A percentile compares a stretch with the other conserved stretches of the same genome.
phyloP scores from a whole-genome alignment of 306 rosid genomes.

The Parietaria judaica region DNA sequence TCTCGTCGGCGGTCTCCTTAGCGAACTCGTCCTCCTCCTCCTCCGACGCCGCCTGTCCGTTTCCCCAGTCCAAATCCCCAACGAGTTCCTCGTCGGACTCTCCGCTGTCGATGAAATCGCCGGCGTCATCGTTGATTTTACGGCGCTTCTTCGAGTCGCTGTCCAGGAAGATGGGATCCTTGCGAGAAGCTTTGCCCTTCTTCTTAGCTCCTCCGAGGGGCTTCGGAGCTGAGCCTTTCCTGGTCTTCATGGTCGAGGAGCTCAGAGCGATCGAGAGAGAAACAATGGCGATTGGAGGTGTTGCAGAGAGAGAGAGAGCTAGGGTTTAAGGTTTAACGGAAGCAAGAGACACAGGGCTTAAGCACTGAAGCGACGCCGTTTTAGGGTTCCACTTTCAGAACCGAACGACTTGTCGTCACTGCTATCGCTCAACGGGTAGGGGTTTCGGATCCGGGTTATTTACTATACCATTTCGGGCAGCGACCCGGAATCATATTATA shows the following conservation, averaged over 20 bases:
- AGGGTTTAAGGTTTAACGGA: slow-evolving; percentile 10
- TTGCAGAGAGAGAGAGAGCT: slow-evolving; percentile 4
- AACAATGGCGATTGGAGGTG: not conserved
- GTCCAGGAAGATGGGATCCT: slow-evolving; percentile 48
- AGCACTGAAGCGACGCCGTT: not conserved
- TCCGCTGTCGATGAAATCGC: slow-evolving; percentile 53
- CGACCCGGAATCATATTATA: too few species aligned
- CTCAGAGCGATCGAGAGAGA: not conserved
- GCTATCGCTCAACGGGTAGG: too few species aligned
- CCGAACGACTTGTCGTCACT: too few species aligned
- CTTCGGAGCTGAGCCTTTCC: slow-evolving; percentile 24
- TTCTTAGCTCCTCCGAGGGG: slow-evolving; percentile 3
- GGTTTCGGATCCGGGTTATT: too few species aligned
- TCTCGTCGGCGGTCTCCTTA: slow-evolving; percentile 65
- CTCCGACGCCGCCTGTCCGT: slow-evolving; percentile 16
- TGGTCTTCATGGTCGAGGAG: slow-evolving; percentile 20
- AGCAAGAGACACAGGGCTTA: not conserved
- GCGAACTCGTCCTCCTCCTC: slow-evolving; percentile 24
- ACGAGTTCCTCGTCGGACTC: slow-evolving; percentile 44
- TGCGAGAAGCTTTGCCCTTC: slow-evolving; percentile 26
- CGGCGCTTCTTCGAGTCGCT: slow-evolving; percentile 50
- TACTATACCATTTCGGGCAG: too few species aligned
- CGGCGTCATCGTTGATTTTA: slow-evolving; percentile 29
- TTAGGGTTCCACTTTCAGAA: too few species aligned
- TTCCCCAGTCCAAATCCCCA: slow-evolving; percentile 17